A percentile compares a stretch with the other conserved stretches of the same genome.
Conservation (phyloP, 2,329 filamentous ascomycete species). For the Dactylellina cionopaga region DNA sequence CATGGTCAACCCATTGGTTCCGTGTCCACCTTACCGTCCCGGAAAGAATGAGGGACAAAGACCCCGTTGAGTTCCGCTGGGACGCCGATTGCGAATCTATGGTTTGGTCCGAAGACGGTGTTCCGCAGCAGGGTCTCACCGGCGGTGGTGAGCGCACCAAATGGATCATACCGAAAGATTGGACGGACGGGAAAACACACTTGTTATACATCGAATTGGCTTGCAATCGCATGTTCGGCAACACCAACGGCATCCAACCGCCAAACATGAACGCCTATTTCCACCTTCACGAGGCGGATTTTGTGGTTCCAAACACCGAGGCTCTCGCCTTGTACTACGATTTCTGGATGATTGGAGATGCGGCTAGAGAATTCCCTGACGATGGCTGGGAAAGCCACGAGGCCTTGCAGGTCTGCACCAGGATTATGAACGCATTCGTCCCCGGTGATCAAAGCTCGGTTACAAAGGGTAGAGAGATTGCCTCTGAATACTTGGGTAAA, state of each 20-base stretch:
- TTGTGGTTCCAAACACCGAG: constrained; percentile 86
- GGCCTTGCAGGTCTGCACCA: constrained; percentile 82
- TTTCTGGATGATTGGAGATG: constrained; percentile 95
- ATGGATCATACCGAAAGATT: constrained; percentile 86
- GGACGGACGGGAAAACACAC: constrained; percentile 82
- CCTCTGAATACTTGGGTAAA: constrained; percentile 81
- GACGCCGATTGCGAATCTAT: constrained; percentile 94
- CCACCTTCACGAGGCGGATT: constrained; percentile 78
- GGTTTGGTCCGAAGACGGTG: constrained; percentile 90
- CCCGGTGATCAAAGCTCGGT: constrained; percentile 81
- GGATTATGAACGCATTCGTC: constrained; percentile 90
- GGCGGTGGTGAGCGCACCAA: constrained; percentile 88
- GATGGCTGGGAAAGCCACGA: constrained; percentile 80
- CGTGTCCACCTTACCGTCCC: constrained; percentile 82
- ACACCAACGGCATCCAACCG: constrained; percentile 87
- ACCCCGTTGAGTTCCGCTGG: constrained; percentile 94
- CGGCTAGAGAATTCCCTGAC: constrained; percentile 86
- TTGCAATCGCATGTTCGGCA: constrained; percentile 98
- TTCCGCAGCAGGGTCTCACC: constrained; percentile 88
- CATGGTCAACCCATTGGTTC: constrained; percentile 99
- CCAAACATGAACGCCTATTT: constrained; percentile 87
- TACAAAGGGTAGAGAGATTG: constrained; percentile 81
- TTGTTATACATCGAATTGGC: constrained; percentile 97
- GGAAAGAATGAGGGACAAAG: constrained; percentile 74
- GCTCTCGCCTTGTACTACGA: constrained; percentile 87